phyloP scores from a whole-genome alignment of 441 rosid species.

The Syzygium malaccense region DNA sequence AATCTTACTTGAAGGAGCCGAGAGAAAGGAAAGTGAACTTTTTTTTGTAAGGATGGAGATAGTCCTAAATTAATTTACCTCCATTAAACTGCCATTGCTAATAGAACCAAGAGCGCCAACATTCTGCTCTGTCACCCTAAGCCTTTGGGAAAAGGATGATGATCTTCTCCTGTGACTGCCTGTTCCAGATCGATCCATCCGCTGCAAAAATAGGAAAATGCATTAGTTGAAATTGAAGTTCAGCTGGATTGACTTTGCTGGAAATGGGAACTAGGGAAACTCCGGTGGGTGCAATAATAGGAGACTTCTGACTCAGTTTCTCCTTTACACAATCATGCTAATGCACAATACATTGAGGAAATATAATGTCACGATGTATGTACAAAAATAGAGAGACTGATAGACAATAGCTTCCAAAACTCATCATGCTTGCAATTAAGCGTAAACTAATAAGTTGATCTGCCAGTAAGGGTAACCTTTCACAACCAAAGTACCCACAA shows the following conservation, averaged over 20 bases:
- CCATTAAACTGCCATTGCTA: slow-evolving; percentile 87
- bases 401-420: neutral
- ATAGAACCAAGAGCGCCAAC: slow-evolving; percentile 52
- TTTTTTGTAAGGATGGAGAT: neutral
- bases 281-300: neutral
- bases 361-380: neutral
- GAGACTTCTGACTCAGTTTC: neutral
- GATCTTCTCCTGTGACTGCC: slow-evolving; percentile 75
- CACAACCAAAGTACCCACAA: neutral
- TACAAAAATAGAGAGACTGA: neutral
- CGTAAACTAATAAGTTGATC: neutral
- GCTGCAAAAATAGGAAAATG: slow-evolving; percentile 31
- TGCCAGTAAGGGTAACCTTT: neutral
- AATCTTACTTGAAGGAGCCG: neutral
- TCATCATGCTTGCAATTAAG: neutral
- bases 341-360: neutral
- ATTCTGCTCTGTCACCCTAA: slow-evolving; percentile 49
- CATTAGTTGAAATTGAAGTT: neutral
- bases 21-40: neutral
- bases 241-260: neutral
- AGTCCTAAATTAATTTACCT: slow-evolving; percentile 34
- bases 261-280: neutral
- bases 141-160: slow-evolving; percentile 53
- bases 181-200: slow-evolving; percentile 78
- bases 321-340: neutral